Base-by-base conservation (phyloP, 1,284 basidiomycete genomes). In the Leucoagaricus sp. region DNA sequence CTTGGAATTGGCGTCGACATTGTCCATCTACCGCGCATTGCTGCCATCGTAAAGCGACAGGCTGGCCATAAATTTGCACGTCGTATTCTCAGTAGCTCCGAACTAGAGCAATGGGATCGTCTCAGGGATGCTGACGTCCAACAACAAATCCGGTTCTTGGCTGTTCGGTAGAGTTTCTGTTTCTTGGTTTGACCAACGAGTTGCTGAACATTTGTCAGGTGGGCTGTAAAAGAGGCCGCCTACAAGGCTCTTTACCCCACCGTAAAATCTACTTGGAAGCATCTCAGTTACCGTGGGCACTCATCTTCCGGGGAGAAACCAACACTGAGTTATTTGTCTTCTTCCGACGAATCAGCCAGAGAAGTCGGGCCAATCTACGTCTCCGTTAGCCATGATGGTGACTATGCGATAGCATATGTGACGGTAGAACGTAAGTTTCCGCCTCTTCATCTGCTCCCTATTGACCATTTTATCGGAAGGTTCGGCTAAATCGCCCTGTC, bases 181-280 rank as follows among this genome's bases (percentile, higher is more conserved):
- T 15, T 40, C n/a, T 44, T n/a, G n/a, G 6, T 17, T 31, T 49
- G 28, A 21, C 8, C 36, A 13, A 15, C 12, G 19, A 15, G 9
- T 26, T 19, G 13, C 53, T 48, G 46, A 31, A 60, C 23, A 47
- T 58, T 25, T 47, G 15, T 36, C 29, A 94, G 91, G 31, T 94
- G 91, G 91, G 82, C 86, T 45, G 78, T 90, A 33, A 97, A 97
- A 67, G 94, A 96, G 74, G 92, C 94, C 0, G 86, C 89, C 0
- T 96, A 94, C 76, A 96, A 97, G 69, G 92, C 94, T 0, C 66
- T 94, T 55, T 93, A 86, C 64, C 87, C 90, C 1, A 59, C 64
- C 23, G 65, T 80, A 40, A 74, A 69, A 19, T 82, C 89, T n/a
- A 83, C 81, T 1, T 95, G 93, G 93, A 89, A 91, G 66, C 84